Evolutionary conservation across 176 grass and related monocot species (phyloP), one percentile per base, ranked within the genome.

Genomic region (Eragrostis curvula): DNA sequence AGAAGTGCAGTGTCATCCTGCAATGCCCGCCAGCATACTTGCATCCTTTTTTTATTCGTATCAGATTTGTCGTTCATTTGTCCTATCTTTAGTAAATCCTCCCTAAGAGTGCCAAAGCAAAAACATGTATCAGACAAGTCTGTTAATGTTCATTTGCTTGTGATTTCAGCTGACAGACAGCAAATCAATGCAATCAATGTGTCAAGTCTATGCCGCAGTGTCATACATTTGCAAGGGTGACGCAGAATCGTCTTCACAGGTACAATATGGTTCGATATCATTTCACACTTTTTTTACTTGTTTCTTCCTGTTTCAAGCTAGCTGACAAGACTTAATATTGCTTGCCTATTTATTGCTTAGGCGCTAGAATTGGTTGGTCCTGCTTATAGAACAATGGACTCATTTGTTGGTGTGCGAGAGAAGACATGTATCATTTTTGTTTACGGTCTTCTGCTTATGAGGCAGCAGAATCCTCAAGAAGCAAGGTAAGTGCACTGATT

Each of bases 181-280:
- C 79, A 95, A 82, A 89, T 98, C 92, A 52, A 91, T 88, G 81
- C 96, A 95, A 95, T 95, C 96, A 20, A 94, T 98, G 90, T 98
- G 92, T 79, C 84, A 98, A 90, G 90, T 93, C 58, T 98, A 98
- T 89, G 88, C 96, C 63, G 92, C 96, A 74, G 96, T 98, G 49
- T 98, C 96, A 71, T 88, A 89, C 81, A 86, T 98, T 23, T 98
- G 96, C 79, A 89, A 82, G 83, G 96, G 92, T 76, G 90, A 95
- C n/a, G 90, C 92, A 20, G 96, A 98, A 68, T 95, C 96, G 12
- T 93, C 90, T 86, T 93, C 96, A 49, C 87, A 95, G 90, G 96
- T 98, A 79, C 46, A 79, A n/a, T 71, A 83, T 32, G 48, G 48
- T 29, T 86, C 46, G 27, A 68, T 80, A 23, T 60, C 15, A 28